phyloP scores from a whole-genome alignment of 768 basidiomycete genomes.

The Suillus bovinus region DNA sequence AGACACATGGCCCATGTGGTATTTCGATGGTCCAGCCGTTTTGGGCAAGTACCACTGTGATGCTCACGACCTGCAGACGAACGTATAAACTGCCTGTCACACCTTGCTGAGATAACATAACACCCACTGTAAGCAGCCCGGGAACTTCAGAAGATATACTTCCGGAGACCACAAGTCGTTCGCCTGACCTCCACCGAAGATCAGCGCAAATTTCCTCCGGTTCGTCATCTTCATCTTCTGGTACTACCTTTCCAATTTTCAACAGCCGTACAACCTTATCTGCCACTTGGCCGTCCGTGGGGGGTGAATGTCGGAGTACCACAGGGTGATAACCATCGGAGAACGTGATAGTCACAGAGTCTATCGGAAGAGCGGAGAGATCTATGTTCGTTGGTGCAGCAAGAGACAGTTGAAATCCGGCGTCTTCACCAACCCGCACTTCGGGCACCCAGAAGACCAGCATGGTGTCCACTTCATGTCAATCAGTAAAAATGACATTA shows the following conservation, averaged over 20 bases:
- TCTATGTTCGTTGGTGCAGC: slow-evolving; percentile 48
- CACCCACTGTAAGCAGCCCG: slow-evolving; percentile 52
- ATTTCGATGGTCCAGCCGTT: slow-evolving; percentile 70
- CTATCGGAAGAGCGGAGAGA: slow-evolving; percentile 61
- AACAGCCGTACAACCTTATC: slow-evolving; percentile 29
- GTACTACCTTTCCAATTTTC: slow-evolving; percentile 48
- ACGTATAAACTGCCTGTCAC: slow-evolving; percentile 6
- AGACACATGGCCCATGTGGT: slow-evolving; percentile 46
- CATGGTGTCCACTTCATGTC: slow-evolving; percentile 55
- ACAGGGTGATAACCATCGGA: slow-evolving; percentile 49
- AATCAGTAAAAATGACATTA: slow-evolving; percentile 11
- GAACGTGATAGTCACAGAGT: slow-evolving; percentile 60
- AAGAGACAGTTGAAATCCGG: slow-evolving; percentile 76
- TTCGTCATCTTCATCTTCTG: slow-evolving; percentile 25
- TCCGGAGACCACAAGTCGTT: slow-evolving; percentile 60
- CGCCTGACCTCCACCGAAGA: slow-evolving; percentile 60
- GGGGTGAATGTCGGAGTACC: slow-evolving; percentile 45
- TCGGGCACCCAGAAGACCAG: slow-evolving; percentile 73
- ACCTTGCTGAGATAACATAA: neutral
- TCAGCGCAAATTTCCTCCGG: slow-evolving; percentile 34
- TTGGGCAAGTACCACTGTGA: slow-evolving; percentile 55
- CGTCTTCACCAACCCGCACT: slow-evolving; percentile 57
- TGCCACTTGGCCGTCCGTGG: slow-evolving; percentile 15
- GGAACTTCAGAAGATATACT: slow-evolving; percentile 53
- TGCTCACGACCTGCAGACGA: slow-evolving; percentile 36